Percentiles rank a stretch among this genome's conserved stretches.
phyloP scores from a whole-genome alignment of 2,329 filamentous ascomycete genomes.

The Verticillium nubilum region DNA sequence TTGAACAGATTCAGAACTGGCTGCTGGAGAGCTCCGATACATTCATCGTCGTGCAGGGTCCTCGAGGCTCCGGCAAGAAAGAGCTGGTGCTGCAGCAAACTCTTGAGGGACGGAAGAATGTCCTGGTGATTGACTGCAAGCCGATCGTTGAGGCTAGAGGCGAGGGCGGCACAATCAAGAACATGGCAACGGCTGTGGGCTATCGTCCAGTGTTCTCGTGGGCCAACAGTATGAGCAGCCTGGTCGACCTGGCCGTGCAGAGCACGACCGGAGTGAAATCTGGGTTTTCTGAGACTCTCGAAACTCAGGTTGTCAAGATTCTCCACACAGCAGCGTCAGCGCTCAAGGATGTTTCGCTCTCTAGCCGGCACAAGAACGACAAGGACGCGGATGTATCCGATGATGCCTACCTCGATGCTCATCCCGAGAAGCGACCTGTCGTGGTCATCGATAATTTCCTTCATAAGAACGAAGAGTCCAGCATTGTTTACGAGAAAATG shows the following conservation, averaged over 20 bases:
- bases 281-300: slow-evolving; percentile 88
- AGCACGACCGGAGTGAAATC: slow-evolving; percentile 92
- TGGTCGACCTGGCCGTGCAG: slow-evolving; percentile 88
- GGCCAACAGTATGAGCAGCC: slow-evolving; percentile 90
- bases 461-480: slow-evolving; percentile 65
- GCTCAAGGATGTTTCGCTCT: slow-evolving; percentile 70
- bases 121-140: slow-evolving; percentile 87
- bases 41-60: slow-evolving; percentile 90
- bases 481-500: slow-evolving; percentile 70
- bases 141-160: slow-evolving; percentile 86
- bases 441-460: slow-evolving; percentile 91
- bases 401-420: slow-evolving; percentile 84
- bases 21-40: slow-evolving; percentile 84
- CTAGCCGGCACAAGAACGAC: slow-evolving; percentile 64
- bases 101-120: slow-evolving; percentile 68
- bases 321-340: slow-evolving; percentile 77
- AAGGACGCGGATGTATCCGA: slow-evolving; percentile 68
- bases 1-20: slow-evolving; percentile 79
- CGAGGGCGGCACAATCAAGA: slow-evolving; percentile 77
- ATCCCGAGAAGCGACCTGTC: slow-evolving; percentile 76
- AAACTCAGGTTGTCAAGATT: slow-evolving; percentile 85
- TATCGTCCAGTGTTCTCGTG: slow-evolving; percentile 93
- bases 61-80: slow-evolving; percentile 83
- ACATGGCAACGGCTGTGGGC: slow-evolving; percentile 76
- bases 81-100: slow-evolving; percentile 85